Conservation (phyloP, 2,329 filamentous ascomycete genomes). For the Microdochium trichocladiopsis region DNA sequence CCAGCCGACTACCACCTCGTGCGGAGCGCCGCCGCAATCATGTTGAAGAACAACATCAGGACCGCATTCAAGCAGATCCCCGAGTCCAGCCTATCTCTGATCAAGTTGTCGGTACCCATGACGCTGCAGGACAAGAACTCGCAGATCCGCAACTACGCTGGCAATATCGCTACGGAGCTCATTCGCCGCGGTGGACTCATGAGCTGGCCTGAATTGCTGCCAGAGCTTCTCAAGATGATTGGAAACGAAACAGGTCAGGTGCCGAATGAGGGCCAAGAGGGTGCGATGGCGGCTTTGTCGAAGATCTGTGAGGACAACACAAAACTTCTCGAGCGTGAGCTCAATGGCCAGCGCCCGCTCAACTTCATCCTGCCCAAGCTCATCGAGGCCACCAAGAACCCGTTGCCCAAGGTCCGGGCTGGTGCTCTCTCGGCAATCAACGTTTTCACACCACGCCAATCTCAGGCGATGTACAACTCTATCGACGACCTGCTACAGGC, state of each 20-base stretch:
- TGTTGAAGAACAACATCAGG: conserved; percentile 92
- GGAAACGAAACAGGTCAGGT: conserved; percentile 64
- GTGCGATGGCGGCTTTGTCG: conserved; percentile 83
- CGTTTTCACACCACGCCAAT: conserved; percentile 80
- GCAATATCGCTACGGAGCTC: conserved; percentile 90
- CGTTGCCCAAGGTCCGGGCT: conserved; percentile 69
- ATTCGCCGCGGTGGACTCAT: conserved; percentile 78
- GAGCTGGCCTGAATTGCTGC: conserved; percentile 85
- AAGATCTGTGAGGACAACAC: conserved; percentile 98
- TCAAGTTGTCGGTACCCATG: conserved; percentile 71
- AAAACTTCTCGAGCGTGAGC: conserved; percentile 77
- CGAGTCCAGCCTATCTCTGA: conserved; percentile 63
- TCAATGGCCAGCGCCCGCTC: conserved; percentile 81
- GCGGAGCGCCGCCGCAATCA: conserved; percentile 81
- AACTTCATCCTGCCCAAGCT: conserved; percentile 86
- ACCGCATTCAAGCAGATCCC: conserved; percentile 69
- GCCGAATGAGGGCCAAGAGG: conserved; percentile 72
- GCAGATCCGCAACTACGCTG: conserved; percentile 82
- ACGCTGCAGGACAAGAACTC: conserved; percentile 74
- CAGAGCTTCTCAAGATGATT: conserved; percentile 73
- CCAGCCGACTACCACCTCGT: conserved; percentile 64
- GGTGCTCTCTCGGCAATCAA: conserved; percentile 82
- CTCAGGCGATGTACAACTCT: conserved; percentile 71
- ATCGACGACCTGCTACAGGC: conserved; percentile 77
- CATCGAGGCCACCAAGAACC: conserved; percentile 75